Percentiles rank a stretch among this genome's conserved stretches.
These are phyloP conservation scores for Chiua virens DNA, from an alignment of 768 basidiomycete species.

Conservation along the genomic window DNA sequence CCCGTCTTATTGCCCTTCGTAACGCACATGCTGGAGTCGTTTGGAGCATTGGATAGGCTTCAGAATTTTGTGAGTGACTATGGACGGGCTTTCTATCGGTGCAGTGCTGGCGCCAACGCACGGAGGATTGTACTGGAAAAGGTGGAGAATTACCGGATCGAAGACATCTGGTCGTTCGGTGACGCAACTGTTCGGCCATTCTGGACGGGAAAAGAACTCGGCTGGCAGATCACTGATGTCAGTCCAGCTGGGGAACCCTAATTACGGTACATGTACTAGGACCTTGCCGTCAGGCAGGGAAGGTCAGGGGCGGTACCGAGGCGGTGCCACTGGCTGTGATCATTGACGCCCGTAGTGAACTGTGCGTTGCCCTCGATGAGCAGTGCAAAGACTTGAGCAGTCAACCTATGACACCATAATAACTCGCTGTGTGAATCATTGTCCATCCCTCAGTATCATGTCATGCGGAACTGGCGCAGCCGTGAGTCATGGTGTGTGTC, in stretches of 20 bases:
- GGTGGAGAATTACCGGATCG: constrained; percentile 40
- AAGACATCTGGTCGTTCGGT: constrained; percentile 44
- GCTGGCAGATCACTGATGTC: constrained; percentile 58
- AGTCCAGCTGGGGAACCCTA: background rate
- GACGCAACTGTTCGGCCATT: constrained; percentile 73
- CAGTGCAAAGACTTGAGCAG: background rate
- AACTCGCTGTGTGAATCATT: constrained; percentile 13
- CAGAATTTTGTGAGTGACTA: constrained; percentile 75
- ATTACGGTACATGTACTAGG: background rate
- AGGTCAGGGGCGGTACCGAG: constrained; percentile 15
- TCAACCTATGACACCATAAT: background rate
- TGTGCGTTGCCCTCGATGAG: constrained; percentile 4
- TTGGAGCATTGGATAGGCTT: constrained; percentile 81
- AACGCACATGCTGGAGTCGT: constrained; percentile 85
- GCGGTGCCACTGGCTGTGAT: constrained; percentile 25
- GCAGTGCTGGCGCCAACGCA: constrained; percentile 30
- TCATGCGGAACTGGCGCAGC: constrained; percentile 1
- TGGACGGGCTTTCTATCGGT: constrained; percentile 80
- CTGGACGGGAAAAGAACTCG: constrained; percentile 79
- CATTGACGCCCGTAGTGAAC: background rate
- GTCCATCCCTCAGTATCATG: constrained; percentile 8
- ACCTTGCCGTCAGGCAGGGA: background rate
- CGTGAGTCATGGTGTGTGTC: constrained; percentile 16
- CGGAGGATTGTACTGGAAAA: constrained; percentile 45
- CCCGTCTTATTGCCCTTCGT: constrained; percentile 88